phyloP scores from a whole-genome alignment of 2,329 filamentous ascomycete species.

The Verticillium isaacii region DNA sequence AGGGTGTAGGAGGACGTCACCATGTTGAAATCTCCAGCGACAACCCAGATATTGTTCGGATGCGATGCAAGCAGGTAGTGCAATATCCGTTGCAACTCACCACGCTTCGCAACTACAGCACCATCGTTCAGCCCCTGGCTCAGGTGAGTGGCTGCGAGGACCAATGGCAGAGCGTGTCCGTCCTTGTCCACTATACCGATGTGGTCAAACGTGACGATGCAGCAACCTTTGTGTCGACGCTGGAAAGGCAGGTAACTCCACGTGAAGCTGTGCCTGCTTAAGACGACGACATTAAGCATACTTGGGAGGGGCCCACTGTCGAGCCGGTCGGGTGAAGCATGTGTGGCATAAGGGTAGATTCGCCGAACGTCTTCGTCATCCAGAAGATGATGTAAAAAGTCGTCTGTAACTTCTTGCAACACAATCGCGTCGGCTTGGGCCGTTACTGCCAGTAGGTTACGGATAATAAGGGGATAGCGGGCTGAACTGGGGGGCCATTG shows the following conservation, averaged over 20 bases:
- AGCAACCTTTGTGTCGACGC: slow-evolving; percentile 49
- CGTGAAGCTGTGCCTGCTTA: slow-evolving; percentile 50
- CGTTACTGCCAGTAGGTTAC: slow-evolving; percentile 35
- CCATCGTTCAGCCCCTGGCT: slow-evolving; percentile 56
- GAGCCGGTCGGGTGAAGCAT: slow-evolving; percentile 48
- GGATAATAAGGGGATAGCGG: slow-evolving; percentile 37
- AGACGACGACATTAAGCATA: slow-evolving; percentile 55
- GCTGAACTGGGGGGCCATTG: slow-evolving; percentile 35
- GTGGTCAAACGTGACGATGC: slow-evolving; percentile 20
- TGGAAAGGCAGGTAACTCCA: slow-evolving; percentile 52
- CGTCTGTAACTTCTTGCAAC: slow-evolving; percentile 61
- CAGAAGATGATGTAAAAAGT: slow-evolving; percentile 55
- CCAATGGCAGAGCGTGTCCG: slow-evolving; percentile 28
- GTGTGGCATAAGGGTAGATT: slow-evolving; percentile 51
- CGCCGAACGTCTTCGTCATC: slow-evolving; percentile 35
- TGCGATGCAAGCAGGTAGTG: slow-evolving; percentile 38
- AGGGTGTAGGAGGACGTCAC: slow-evolving; percentile 54
- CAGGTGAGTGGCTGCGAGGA: slow-evolving; percentile 56
- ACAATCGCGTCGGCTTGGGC: slow-evolving; percentile 43
- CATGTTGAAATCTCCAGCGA: slow-evolving; percentile 63
- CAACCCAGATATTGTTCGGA: slow-evolving; percentile 41
- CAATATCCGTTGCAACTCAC: slow-evolving; percentile 48
- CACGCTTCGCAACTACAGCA: slow-evolving; percentile 50
- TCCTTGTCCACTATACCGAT: slow-evolving; percentile 19
- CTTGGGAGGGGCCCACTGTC: slow-evolving; percentile 53